Conservation (phyloP, 2,329 filamentous ascomycete species). For the Neonectria coccinea region DNA sequence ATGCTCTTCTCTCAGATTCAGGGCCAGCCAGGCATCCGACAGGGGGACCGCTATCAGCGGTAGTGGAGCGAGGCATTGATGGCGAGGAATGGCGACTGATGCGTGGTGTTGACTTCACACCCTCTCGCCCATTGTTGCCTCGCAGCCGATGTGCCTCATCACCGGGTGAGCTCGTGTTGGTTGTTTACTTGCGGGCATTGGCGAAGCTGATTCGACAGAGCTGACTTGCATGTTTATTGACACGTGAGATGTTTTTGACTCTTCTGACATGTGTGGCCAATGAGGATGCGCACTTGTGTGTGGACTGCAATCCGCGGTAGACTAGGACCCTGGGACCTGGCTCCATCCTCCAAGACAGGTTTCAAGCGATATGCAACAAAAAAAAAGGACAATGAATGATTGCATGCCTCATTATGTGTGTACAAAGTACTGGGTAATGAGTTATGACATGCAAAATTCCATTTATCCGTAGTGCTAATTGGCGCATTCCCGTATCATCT, state of each 20-base stretch:
- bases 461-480: conserved; percentile 32
- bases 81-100: conserved; percentile 6
- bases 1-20: conserved; percentile 12
- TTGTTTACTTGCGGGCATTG: conserved; percentile 16
- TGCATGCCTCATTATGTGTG: conserved; percentile 18
- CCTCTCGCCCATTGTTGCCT: conserved; percentile 3
- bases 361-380: neutral
- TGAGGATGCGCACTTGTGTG: neutral
- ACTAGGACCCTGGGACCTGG: neutral
- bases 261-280: conserved; percentile 7
- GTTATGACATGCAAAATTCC: conserved; percentile 31
- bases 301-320: conserved; percentile 7
- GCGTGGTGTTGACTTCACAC: conserved; percentile 9
- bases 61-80: conserved; percentile 18
- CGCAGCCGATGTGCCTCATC: conserved; percentile 12
- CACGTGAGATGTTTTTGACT: conserved; percentile 5
- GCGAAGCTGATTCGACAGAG: conserved; percentile 17
- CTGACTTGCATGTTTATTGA: conserved; percentile 14
- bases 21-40: conserved; percentile 10
- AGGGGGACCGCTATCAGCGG: conserved; percentile 7
- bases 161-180: conserved; percentile 13
- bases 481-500: conserved; percentile 26
- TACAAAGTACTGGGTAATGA: conserved; percentile 3
- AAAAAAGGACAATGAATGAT: conserved; percentile 5
- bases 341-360: conserved; percentile 5